A percentile compares a stretch with the other conserved stretches of the same genome.
phyloP scores from a whole-genome alignment of 345 rosid species.

The Microthlaspi erraticum region DNA sequence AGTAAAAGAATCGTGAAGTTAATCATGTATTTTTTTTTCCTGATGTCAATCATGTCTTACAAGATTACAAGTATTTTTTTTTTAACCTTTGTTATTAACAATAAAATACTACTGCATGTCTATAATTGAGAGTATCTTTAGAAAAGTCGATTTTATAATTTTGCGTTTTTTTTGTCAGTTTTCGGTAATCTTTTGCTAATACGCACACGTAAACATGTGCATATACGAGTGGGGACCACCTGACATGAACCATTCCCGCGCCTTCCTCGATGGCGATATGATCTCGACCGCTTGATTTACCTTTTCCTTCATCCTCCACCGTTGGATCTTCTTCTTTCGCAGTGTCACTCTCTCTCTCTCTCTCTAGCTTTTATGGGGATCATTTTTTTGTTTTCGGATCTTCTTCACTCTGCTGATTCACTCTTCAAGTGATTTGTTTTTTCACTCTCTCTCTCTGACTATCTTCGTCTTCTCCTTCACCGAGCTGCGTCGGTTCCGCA shows the following conservation, averaged over 20 bases:
- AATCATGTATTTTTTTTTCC: background rate
- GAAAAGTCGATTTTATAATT: background rate
- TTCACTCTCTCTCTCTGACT: constrained; percentile 11
- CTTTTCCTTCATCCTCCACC: constrained; percentile 41
- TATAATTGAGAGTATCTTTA: background rate
- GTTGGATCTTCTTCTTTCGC: constrained; percentile 47
- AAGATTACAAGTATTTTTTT: background rate
- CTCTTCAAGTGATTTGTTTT: constrained; percentile 15
- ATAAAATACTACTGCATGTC: background rate
- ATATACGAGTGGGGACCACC: constrained; percentile 47
- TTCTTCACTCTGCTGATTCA: constrained; percentile 39
- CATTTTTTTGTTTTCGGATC: constrained; percentile 35
- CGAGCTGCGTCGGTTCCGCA: constrained; percentile 19
- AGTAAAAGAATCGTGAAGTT: background rate
- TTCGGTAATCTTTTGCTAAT: constrained; percentile 23
- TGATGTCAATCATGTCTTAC: constrained; percentile 8
- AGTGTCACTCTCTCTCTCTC: constrained; percentile 22
- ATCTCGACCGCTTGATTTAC: constrained; percentile 33
- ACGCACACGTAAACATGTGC: constrained; percentile 44
- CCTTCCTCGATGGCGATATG: constrained; percentile 29
- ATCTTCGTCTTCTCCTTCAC: constrained; percentile 19
- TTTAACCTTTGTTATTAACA: background rate
- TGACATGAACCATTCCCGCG: constrained; percentile 44
- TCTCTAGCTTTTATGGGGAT: constrained; percentile 33
- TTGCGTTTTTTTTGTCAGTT: constrained; percentile 10